Evolutionary conservation across 805 yeast genomes (phyloP), one percentile per base, ranked within the genome.

Genomic region (Wickerhamiella allomyrinae): DNA sequence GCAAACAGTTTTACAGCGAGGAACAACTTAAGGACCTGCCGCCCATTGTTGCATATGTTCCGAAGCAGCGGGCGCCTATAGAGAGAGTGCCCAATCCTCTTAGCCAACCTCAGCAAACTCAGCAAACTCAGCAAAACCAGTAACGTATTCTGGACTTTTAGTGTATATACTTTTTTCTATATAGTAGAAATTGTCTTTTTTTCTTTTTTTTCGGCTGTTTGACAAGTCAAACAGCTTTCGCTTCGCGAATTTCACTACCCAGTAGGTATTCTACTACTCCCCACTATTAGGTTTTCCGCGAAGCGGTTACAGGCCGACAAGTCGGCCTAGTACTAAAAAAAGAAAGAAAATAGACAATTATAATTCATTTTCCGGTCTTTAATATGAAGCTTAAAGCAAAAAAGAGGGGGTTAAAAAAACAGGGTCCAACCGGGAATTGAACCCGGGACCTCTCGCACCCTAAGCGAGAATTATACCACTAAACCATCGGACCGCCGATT

Each of bases 1-100:
- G 71, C 44, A 52, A 54, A 20, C 62, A 60, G 41, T 71, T 74
- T 50, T 41, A 34, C 29, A 41, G 17, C 15, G 35, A 27, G 21
- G 35, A 35, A 7, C n/a, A 27, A n/a, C 35, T 41, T 10, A 27
- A 41, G 22, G 39, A 34, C 13, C 29, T 41, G 3, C 43, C 41
- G 24, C 20, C 36, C 22, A 74, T 70, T 51, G 29, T 49, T 1
- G 44, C 44, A 5, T 13, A 20, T 13, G 19, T 31, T 29, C 24
- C n/a, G 13, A 41, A 42, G 40, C 39, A 34, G 41, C 31, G 41
- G 15, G 50, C 50, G 1, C 48, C 50, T 11, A 40, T 47, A 29
- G 42, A 37, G 29, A n/a, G 31, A 10, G 25, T 22, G 17, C 44
- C 47, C 3, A 47, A 47, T 15, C 50, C 50, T 3, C 42, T 27